phyloP scores from a whole-genome alignment of 148 eudicot species.

The Heliamphora exappendiculata region DNA sequence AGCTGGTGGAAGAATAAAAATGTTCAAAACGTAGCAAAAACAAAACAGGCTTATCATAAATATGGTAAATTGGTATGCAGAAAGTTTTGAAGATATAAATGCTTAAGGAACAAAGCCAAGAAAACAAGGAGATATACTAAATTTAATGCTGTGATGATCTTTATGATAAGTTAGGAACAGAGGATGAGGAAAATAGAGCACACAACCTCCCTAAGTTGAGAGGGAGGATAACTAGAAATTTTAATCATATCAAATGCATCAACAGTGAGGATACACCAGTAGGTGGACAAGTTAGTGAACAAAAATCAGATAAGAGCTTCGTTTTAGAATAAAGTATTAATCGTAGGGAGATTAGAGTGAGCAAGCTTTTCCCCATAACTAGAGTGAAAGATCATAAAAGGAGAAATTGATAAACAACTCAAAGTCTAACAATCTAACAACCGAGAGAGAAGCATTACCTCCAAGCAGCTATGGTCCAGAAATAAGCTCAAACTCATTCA shows the following conservation, averaged over 20 bases:
- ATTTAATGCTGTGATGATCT: too few relatives aligned
- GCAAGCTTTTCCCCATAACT: background rate
- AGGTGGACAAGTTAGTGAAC: background rate
- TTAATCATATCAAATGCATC: background rate
- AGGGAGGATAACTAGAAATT: background rate
- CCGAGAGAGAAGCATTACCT: background rate
- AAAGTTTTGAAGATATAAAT: too few relatives aligned
- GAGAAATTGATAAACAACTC: background rate
- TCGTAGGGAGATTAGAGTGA: background rate
- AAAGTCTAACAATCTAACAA: background rate
- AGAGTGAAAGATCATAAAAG: background rate
- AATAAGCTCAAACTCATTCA: background rate
- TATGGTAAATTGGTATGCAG: too few relatives aligned
- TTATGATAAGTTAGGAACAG: too few relatives aligned
- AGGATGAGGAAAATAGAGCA: too few relatives aligned
- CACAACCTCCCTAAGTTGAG: background rate
- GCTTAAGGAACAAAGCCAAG: too few relatives aligned
- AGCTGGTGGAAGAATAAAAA: too few relatives aligned
- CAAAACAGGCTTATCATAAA: too few relatives aligned
- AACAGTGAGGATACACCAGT: background rate
- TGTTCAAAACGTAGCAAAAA: too few relatives aligned
- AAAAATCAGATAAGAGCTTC: background rate
- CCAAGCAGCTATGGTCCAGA: background rate
- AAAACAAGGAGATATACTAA: too few relatives aligned
- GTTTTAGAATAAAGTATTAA: background rate